Conservation (phyloP, 2,329 filamentous ascomycete species). For the Trichoderma sp. region DNA sequence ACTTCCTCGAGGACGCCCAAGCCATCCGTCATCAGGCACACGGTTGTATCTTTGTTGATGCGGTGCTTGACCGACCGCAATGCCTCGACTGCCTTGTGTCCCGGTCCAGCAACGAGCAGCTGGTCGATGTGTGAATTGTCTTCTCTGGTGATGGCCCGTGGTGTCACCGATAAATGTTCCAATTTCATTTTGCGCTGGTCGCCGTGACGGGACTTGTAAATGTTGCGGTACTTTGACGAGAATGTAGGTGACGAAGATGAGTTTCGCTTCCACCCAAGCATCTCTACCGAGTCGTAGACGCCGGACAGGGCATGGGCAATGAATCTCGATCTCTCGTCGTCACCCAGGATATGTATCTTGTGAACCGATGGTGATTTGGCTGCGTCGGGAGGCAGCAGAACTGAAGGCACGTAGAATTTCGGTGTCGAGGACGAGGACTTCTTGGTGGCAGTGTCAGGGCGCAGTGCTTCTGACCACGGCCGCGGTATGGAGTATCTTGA, state of each 20-base stretch:
- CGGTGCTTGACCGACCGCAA: slow-evolving; percentile 66
- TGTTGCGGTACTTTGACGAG: slow-evolving; percentile 39
- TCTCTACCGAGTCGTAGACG: slow-evolving; percentile 47
- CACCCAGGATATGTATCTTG: slow-evolving; percentile 49
- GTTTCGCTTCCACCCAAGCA: slow-evolving; percentile 38
- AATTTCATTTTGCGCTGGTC: slow-evolving; percentile 31
- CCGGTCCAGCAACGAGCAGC: slow-evolving; percentile 66
- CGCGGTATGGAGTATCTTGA: slow-evolving; percentile 26
- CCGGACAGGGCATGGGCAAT: slow-evolving; percentile 48
- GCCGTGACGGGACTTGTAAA: slow-evolving; percentile 36
- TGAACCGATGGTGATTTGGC: slow-evolving; percentile 42
- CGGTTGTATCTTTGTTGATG: slow-evolving; percentile 68
- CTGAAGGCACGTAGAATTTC: slow-evolving; percentile 43
- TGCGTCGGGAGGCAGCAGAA: slow-evolving; percentile 42
- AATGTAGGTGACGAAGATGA: slow-evolving; percentile 16
- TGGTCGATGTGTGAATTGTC: slow-evolving; percentile 65
- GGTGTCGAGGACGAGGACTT: slow-evolving; percentile 24
- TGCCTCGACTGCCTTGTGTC: slow-evolving; percentile 59
- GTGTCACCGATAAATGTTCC: slow-evolving; percentile 34
- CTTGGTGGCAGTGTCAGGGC: slow-evolving; percentile 29
- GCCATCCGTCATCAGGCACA: slow-evolving; percentile 79
- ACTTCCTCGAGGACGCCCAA: slow-evolving; percentile 83
- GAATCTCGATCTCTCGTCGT: slow-evolving; percentile 47
- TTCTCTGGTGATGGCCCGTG: slow-evolving; percentile 29
- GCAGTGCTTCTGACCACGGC: slow-evolving; percentile 34